phyloP scores from a whole-genome alignment of 2,329 filamentous ascomycete genomes.

The Arthrinium puccinioides region DNA sequence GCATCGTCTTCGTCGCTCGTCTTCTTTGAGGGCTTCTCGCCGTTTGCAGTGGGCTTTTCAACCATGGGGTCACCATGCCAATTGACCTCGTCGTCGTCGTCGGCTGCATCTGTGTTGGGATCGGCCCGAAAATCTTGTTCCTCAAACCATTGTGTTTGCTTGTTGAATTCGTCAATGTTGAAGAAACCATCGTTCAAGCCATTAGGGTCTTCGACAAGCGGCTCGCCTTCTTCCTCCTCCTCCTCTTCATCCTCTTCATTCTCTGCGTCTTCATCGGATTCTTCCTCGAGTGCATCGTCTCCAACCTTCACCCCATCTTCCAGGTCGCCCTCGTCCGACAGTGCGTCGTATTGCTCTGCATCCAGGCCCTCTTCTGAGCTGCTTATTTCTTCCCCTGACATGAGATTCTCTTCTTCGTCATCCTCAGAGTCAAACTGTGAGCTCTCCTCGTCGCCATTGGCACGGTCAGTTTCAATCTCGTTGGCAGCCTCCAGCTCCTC shows the following conservation, averaged over 20 bases:
- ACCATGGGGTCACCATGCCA: constrained; percentile 74
- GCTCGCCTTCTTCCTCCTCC: constrained; percentile 41
- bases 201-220: constrained; percentile 65
- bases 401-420: constrained; percentile 26
- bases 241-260: constrained; percentile 40
- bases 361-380: constrained; percentile 23
- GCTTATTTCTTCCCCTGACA: constrained; percentile 18
- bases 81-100: constrained; percentile 83
- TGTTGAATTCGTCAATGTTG: constrained; percentile 96
- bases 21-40: constrained; percentile 25
- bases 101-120: constrained; percentile 63
- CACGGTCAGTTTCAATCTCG: constrained; percentile 44
- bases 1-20: constrained; percentile 27
- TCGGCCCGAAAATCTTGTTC: constrained; percentile 75
- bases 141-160: constrained; percentile 83
- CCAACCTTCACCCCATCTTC: constrained; percentile 25
- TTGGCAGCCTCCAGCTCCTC: constrained; percentile 43
- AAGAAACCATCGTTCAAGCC: constrained; percentile 97
- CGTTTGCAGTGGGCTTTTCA: constrained; percentile 14
- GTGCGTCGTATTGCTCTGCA: constrained; percentile 26
- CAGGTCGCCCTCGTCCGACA: constrained; percentile 21
- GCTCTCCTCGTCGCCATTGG: constrained; percentile 22
- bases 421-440: constrained; percentile 21
- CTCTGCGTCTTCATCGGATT: constrained; percentile 29
- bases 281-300: constrained; percentile 21